These are phyloP conservation scores for Solanum sitiens DNA, from an alignment of 257 asterid genomes.

Conservation along the genomic window DNA sequence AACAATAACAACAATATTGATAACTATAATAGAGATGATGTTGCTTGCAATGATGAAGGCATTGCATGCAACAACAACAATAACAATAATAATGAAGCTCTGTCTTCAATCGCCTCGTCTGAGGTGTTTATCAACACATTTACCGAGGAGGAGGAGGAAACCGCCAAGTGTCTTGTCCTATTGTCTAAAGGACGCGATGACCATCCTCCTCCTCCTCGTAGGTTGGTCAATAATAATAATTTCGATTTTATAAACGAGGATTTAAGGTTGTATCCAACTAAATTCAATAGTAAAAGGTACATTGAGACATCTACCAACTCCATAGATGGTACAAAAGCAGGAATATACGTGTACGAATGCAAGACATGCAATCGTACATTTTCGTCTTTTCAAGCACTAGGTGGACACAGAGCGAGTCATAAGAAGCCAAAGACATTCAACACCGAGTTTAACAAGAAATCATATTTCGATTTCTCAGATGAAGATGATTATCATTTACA, in stretches of 20 bases:
- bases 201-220: neutral
- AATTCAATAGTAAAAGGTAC: slow-evolving; percentile 32
- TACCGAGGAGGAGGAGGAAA: slow-evolving; percentile 42
- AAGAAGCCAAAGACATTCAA: slow-evolving; percentile 30
- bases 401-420: slow-evolving; percentile 77
- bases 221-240: neutral
- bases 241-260: neutral
- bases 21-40: neutral
- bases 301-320: slow-evolving; percentile 14
- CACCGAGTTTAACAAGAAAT: neutral
- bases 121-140: neutral
- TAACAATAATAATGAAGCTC: slow-evolving; percentile 26
- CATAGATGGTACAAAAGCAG: slow-evolving; percentile 17
- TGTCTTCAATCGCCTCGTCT: neutral
- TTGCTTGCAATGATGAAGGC: neutral
- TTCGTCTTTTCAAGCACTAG: slow-evolving; percentile 61
- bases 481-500: slow-evolving; percentile 21
- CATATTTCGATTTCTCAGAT: slow-evolving; percentile 6
- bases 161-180: slow-evolving; percentile 50
- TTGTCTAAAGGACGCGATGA: slow-evolving; percentile 22
- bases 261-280: neutral
- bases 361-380: slow-evolving; percentile 54
- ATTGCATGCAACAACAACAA: neutral
- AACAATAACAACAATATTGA: neutral
- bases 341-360: slow-evolving; percentile 42